phyloP scores from a whole-genome alignment of 2,329 filamentous ascomycete genomes.

The Phialocephala subalpina region DNA sequence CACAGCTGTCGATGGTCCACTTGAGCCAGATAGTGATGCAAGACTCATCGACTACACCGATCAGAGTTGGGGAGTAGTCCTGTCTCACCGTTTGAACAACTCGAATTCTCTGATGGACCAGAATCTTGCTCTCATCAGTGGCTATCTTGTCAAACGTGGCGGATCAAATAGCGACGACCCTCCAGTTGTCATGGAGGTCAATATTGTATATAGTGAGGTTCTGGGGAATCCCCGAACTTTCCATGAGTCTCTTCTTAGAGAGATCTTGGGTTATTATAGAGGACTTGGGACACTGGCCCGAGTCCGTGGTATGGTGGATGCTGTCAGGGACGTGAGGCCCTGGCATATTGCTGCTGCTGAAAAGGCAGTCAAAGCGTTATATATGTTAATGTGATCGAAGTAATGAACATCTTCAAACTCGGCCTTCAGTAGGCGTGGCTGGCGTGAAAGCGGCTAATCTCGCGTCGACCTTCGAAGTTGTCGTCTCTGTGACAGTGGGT shows the following conservation, averaged over 20 bases:
- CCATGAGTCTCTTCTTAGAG: slow-evolving; percentile 71
- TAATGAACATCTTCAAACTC: slow-evolving; percentile 1
- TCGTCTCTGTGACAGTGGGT: no score
- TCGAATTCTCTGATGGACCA: slow-evolving; percentile 62
- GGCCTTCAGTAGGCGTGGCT: background rate
- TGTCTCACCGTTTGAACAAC: slow-evolving; percentile 71
- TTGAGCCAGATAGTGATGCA: slow-evolving; percentile 68
- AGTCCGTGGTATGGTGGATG: slow-evolving; percentile 68
- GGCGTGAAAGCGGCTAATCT: background rate
- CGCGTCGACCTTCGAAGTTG: background rate
- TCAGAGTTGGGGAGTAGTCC: slow-evolving; percentile 78
- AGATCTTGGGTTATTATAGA: slow-evolving; percentile 75
- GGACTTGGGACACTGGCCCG: slow-evolving; percentile 74
- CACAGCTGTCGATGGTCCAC: slow-evolving; percentile 50
- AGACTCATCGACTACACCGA: slow-evolving; percentile 77
- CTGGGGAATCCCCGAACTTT: slow-evolving; percentile 42
- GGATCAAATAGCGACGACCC: slow-evolving; percentile 64
- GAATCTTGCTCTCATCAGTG: slow-evolving; percentile 66
- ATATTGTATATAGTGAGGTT: slow-evolving; percentile 63
- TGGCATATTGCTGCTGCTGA: slow-evolving; percentile 80
- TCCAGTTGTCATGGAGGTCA: slow-evolving; percentile 69
- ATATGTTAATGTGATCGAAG: slow-evolving; percentile 62
- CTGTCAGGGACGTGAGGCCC: slow-evolving; percentile 69
- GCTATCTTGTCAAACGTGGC: slow-evolving; percentile 71
- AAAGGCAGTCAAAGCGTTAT: slow-evolving; percentile 72